Base-by-base conservation (phyloP, 768 basidiomycete genomes). In the Cantharellus anzutake region DNA sequence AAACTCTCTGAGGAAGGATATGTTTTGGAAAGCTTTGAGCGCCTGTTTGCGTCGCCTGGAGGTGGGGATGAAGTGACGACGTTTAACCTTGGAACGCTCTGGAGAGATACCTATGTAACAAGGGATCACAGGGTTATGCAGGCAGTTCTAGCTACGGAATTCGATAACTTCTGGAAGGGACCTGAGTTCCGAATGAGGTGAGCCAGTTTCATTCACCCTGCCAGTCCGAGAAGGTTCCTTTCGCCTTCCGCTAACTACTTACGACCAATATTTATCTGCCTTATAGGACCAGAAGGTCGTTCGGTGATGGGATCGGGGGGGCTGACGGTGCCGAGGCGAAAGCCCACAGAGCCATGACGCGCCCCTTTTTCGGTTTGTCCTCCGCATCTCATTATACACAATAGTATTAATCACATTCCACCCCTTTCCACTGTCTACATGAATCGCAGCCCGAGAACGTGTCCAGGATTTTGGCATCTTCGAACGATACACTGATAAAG, bases 271-370 rank as follows among this genome's bases (percentile, higher is more conserved):
- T 29, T 29, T 29, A 29, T 29, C 20, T 29, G 20, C 20, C 20
- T 29, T 29, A 48, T 29, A 48, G 44, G 44, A 11, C 29, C 44
- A 11, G 65, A 34, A 65, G 60, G 35, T 66, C 69, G 51, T 60
- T 70, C 4, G 70, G 69, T 2, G 66, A 67, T 58, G 70, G 70
- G 4, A 69, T 71, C 11, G 70, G 70, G 64, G 67, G 66, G 29
- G 62, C 67, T 1, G 69, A 71, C 62, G 68, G 68, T 3, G 65
- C 65, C 2, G 58, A 63, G 42, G 68, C 65, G 64, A 68, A 64
- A 58, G 66, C 81, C 64, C 69, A 69, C 48, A 66, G 68, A 5
- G 56, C 61, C 5, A 41, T 67, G 2, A 64, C 64, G 38, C 62
- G 68, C 40, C 68, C 68, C 4, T 70, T 68, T 65, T 69, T 70